Conservation (phyloP, 345 rosid genomes). For the Bruguiera parviflora region DNA sequence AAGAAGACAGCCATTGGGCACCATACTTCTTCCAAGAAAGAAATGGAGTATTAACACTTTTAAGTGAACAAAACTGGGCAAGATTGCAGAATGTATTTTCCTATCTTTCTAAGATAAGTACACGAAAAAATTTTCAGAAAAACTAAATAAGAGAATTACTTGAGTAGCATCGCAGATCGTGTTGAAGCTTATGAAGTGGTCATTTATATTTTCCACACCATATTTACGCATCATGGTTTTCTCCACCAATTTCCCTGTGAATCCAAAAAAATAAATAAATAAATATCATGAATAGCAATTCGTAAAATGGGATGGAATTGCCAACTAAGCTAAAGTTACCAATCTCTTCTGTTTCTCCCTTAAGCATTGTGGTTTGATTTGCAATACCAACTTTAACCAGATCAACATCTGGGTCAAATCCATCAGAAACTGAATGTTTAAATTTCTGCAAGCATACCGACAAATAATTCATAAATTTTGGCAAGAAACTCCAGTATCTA, state of each 20-base stretch:
- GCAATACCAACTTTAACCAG: conserved; percentile 83
- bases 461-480: conserved; percentile 11
- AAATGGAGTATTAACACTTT: too few species aligned
- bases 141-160: conserved; percentile 35
- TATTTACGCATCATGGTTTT: conserved; percentile 82
- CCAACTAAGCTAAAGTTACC: conserved; percentile 43
- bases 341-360: conserved; percentile 96
- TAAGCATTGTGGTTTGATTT: conserved; percentile 97
- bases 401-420: conserved; percentile 87
- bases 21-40: too few species aligned
- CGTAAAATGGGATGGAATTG: conserved; percentile 4
- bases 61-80: too few species aligned
- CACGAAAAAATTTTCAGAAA: neutral
- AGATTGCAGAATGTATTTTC: too few species aligned
- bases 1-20: too few species aligned
- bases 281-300: neutral
- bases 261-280: neutral
- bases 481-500: neutral
- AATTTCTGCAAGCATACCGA: conserved; percentile 67
- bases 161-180: conserved; percentile 98
- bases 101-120: neutral
- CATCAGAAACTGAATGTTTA: conserved; percentile 64
- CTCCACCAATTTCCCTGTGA: conserved; percentile 73
- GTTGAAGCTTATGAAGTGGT: conserved; percentile 94
- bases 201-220: conserved; percentile 76